Evolutionary conservation across 2,329 filamentous ascomycete genomes (phyloP).

Genomic region (Cytospora leucostoma): DNA sequence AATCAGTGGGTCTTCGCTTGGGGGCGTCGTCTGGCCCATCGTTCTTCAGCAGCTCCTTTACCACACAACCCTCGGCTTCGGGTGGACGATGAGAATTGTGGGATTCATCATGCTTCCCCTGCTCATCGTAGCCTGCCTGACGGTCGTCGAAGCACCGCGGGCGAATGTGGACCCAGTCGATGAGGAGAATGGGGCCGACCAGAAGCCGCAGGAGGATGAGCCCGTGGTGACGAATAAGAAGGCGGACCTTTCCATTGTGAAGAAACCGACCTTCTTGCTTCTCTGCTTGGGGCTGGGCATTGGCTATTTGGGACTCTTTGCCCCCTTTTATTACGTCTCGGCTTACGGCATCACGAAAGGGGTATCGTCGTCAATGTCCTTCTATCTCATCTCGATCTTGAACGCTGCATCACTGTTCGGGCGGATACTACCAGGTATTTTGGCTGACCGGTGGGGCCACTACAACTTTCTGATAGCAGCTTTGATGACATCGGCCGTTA

Average conservation of each 20-base stretch:
- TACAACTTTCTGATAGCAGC: constrained; percentile 46
- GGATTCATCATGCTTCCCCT: constrained; percentile 41
- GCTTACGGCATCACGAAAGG: constrained; percentile 49
- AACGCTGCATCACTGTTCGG: constrained; percentile 54
- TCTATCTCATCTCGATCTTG: constrained; percentile 59
- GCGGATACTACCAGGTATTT: constrained; percentile 52
- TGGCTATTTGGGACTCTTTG: constrained; percentile 53
- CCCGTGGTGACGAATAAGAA: background rate
- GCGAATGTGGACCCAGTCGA: constrained; percentile 30
- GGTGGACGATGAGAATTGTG: constrained; percentile 42
- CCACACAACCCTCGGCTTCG: constrained; percentile 43
- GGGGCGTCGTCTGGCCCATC: constrained; percentile 58
- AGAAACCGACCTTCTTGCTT: constrained; percentile 49
- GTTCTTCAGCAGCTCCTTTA: constrained; percentile 53
- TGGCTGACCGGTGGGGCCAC: constrained; percentile 44
- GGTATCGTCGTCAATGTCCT: constrained; percentile 44
- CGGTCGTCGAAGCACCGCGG: constrained; percentile 31
- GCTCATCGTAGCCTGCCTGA: constrained; percentile 35
- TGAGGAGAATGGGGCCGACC: constrained; percentile 43
- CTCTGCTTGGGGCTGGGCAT: constrained; percentile 39
- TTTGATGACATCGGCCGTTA: constrained; percentile 37
- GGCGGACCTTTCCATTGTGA: constrained; percentile 25
- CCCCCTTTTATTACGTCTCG: constrained; percentile 56
- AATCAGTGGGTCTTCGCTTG: constrained; percentile 51
- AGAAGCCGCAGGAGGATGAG: background rate